These are phyloP conservation scores for Lantana camara DNA, from an alignment of 257 asterid genomes.

Conservation along the genomic window DNA sequence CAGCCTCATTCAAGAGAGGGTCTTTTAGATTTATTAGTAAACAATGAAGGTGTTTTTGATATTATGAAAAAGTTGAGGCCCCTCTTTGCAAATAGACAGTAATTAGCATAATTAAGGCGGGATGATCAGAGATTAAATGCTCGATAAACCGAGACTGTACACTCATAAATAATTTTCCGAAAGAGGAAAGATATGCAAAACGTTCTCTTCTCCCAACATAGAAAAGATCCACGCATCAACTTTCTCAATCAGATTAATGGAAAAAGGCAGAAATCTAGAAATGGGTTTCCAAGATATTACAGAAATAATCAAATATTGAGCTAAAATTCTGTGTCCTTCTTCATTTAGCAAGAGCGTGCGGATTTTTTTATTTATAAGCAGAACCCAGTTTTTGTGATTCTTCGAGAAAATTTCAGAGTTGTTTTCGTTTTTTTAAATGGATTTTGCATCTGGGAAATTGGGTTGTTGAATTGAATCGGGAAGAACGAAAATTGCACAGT, in stretches of 20 bases:
- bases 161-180: conserved; percentile 31
- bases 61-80: neutral
- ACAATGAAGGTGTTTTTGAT: neutral
- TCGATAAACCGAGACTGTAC: conserved; percentile 18
- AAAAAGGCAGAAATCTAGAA: conserved; percentile 31
- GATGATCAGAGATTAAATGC: conserved; percentile 38
- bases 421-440: too few relatives aligned
- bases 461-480: conserved; percentile 3
- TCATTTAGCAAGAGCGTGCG: conserved; percentile 15
- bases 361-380: conserved; percentile 16
- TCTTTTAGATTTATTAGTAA: too few relatives aligned
- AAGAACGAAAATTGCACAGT: neutral
- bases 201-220: conserved; percentile 38
- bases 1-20: too few relatives aligned
- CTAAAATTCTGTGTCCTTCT: neutral
- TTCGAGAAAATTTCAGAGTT: neutral
- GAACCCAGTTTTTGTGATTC: neutral
- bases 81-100: conserved; percentile 17
- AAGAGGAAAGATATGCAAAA: conserved; percentile 34
- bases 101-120: conserved; percentile 58
- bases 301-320: neutral
- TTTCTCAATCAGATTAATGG: conserved; percentile 24
- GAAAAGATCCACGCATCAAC: conserved; percentile 23
- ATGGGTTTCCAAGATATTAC: conserved; percentile 34
- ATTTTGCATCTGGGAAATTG: conserved; percentile 9